Percentiles rank a stretch among this genome's conserved stretches.
Evolutionary conservation across 805 yeast species (phyloP).

Genomic region (Kodamaea restingae): DNA sequence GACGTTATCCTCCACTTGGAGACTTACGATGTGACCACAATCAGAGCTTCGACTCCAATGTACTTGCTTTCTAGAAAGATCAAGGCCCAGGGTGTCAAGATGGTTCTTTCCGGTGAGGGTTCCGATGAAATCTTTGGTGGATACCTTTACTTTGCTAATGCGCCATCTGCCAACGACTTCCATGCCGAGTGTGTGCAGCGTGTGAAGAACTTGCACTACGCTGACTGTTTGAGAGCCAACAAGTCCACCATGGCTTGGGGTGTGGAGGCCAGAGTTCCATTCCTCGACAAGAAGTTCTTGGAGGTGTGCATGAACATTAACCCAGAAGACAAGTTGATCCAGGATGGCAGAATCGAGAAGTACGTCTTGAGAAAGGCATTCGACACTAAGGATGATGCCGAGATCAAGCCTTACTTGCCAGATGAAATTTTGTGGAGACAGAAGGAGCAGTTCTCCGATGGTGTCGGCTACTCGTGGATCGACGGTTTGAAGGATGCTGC

Average conservation of each 20-base stretch:
- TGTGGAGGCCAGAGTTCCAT: conserved; percentile 98
- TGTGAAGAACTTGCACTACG: conserved; percentile 93
- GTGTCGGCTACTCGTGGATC: conserved; percentile 99
- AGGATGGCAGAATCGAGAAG: conserved; percentile 83
- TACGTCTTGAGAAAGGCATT: conserved; percentile 96
- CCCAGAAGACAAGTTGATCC: conserved; percentile 87
- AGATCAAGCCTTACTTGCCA: conserved; percentile 82
- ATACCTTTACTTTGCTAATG: conserved; percentile 93
- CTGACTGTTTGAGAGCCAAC: conserved; percentile 98
- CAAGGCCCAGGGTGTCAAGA: conserved; percentile 99
- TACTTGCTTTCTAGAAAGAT: conserved; percentile 91
- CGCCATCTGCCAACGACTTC: conserved; percentile 91
- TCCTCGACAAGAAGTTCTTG: conserved; percentile 90
- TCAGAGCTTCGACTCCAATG: conserved; percentile 99
- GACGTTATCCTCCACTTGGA: conserved; percentile 96
- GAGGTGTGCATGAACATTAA: conserved; percentile 91
- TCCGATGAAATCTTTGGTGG: conserved; percentile 99
- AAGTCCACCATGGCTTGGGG: conserved; percentile 99
- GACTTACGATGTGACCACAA: conserved; percentile 97
- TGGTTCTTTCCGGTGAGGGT: conserved; percentile 99
- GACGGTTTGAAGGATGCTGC: conserved; percentile 97
- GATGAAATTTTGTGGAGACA: conserved; percentile 98
- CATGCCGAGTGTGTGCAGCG: conserved; percentile 93
- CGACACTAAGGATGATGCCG: conserved; percentile 83
- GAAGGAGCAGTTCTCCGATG: conserved; percentile 99